Evolutionary conservation across 305 asterid genomes (phyloP).

Genomic region (Salvia sclarea): DNA sequence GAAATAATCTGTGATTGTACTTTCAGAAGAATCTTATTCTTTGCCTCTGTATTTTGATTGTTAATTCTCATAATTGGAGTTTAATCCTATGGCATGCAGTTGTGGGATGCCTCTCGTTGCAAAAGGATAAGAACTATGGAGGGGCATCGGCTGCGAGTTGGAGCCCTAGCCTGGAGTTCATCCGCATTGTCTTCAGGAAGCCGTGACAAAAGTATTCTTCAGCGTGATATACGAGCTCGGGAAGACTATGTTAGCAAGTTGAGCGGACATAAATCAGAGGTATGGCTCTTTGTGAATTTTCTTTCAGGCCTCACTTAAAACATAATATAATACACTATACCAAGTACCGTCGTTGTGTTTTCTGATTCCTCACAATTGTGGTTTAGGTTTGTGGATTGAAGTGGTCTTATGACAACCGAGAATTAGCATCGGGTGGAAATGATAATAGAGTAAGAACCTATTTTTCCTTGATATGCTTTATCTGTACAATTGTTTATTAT

Average conservation of each 20-base stretch:
- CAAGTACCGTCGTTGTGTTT: too few species aligned
- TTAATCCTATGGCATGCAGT: slow-evolving; percentile 41
- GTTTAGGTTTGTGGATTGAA: slow-evolving; percentile 94
- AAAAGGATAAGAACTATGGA: slow-evolving; percentile 88
- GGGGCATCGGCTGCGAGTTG: slow-evolving; percentile 88
- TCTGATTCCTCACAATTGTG: slow-evolving; percentile 27
- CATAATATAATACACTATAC: background rate
- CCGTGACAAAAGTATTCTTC: slow-evolving; percentile 91
- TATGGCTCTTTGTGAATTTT: slow-evolving; percentile 32
- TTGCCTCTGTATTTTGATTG: slow-evolving; percentile 1
- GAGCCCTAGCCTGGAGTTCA: slow-evolving; percentile 93
- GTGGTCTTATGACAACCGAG: slow-evolving; percentile 95
- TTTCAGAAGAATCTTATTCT: background rate
- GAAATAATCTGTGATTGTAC: background rate
- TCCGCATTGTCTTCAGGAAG: slow-evolving; percentile 84
- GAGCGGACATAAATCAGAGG: slow-evolving; percentile 96
- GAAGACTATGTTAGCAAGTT: slow-evolving; percentile 80
- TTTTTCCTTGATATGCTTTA: background rate
- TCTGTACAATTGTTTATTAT: background rate
- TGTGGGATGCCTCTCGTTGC: slow-evolving; percentile 95
- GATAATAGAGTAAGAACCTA: slow-evolving; percentile 72
- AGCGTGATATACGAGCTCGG: slow-evolving; percentile 75
- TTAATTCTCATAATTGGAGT: background rate
- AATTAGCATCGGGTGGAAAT: slow-evolving; percentile 97
- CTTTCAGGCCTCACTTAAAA: background rate